A percentile compares a stretch with the other conserved stretches of the same genome.
Evolutionary conservation across 1,284 basidiomycete species (phyloP).

Genomic region (Ceratobasidium sp.): DNA sequence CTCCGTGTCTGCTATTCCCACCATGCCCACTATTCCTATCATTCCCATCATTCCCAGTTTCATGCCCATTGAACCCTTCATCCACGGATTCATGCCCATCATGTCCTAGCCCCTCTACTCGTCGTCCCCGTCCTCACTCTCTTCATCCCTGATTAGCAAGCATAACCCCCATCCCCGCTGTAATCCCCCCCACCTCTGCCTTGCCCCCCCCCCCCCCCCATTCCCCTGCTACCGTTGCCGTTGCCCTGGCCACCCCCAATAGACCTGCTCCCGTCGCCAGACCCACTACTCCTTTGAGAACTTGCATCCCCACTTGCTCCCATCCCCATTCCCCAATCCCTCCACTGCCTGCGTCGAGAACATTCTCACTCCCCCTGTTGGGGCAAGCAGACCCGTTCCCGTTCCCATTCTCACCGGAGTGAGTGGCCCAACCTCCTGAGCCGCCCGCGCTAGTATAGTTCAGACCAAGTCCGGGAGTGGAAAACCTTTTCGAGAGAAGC

Average conservation of each 20-base stretch:
- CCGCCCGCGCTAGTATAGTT: background rate
- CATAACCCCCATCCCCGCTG: conserved; percentile 36
- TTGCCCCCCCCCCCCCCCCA: background rate
- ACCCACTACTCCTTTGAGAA: background rate
- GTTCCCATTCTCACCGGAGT: too few relatives aligned
- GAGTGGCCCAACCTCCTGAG: background rate
- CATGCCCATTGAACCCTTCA: background rate
- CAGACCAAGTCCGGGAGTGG: conserved; percentile 11
- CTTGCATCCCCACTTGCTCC: too few relatives aligned
- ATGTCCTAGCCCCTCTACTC: background rate
- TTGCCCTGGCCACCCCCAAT: background rate
- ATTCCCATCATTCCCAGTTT: too few relatives aligned
- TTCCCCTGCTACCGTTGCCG: background rate
- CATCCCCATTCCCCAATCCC: too few relatives aligned
- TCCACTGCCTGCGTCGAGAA: too few relatives aligned
- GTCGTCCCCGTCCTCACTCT: background rate
- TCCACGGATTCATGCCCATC: too few relatives aligned
- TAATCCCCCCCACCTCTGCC: background rate
- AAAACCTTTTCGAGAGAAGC: conserved; percentile 10
- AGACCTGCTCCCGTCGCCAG: background rate
- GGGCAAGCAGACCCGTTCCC: too few relatives aligned
- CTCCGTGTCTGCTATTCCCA: too few relatives aligned
- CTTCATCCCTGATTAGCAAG: conserved; percentile 21
- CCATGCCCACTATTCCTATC: too few relatives aligned
- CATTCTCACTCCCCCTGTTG: too few relatives aligned